A percentile compares a stretch with the other conserved stretches of the same genome.
These are phyloP conservation scores for Cyclostephanos invisitatus DNA, from an alignment of 108 stramenopile species.

Conservation along the genomic window DNA sequence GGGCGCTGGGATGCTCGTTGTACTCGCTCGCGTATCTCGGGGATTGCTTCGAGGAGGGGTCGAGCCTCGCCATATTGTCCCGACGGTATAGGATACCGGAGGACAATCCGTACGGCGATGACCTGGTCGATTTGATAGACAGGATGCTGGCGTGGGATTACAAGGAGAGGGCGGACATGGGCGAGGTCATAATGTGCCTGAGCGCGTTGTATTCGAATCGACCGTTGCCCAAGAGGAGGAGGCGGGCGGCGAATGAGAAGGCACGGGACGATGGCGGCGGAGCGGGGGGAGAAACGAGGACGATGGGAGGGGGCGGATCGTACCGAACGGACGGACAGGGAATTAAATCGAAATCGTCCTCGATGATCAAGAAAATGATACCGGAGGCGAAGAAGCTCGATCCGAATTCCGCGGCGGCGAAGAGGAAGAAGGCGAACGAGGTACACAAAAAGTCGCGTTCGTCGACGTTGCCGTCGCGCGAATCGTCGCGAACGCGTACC, in stretches of 20 bases:
- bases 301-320: conserved; percentile 51
- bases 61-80: conserved; percentile 91
- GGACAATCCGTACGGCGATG: conserved; percentile 81
- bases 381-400: conserved; percentile 74
- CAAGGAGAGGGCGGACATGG: conserved; percentile 84
- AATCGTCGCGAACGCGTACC: background rate
- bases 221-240: conserved; percentile 70
- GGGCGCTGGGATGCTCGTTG: conserved; percentile 94
- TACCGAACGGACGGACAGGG: conserved; percentile 86
- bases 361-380: conserved; percentile 23
- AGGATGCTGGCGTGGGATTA: conserved; percentile 83
- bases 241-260: conserved; percentile 13
- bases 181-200: conserved; percentile 85
- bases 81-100: conserved; percentile 85
- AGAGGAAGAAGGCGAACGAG: conserved; percentile 58
- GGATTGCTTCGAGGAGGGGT: conserved; percentile 93
- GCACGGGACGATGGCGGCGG: conserved; percentile 40
- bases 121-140: conserved; percentile 78
- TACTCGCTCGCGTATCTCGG: conserved; percentile 82
- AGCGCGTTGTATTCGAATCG: conserved; percentile 77
- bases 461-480: background rate
- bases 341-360: conserved; percentile 24
- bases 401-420: conserved; percentile 81
- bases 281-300: conserved; percentile 20
- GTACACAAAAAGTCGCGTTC: conserved; percentile 6